Evolutionary conservation across 169 alveolate species (phyloP), one percentile per base, ranked within the genome.

Genomic region (Plasmodium ovale): DNA sequence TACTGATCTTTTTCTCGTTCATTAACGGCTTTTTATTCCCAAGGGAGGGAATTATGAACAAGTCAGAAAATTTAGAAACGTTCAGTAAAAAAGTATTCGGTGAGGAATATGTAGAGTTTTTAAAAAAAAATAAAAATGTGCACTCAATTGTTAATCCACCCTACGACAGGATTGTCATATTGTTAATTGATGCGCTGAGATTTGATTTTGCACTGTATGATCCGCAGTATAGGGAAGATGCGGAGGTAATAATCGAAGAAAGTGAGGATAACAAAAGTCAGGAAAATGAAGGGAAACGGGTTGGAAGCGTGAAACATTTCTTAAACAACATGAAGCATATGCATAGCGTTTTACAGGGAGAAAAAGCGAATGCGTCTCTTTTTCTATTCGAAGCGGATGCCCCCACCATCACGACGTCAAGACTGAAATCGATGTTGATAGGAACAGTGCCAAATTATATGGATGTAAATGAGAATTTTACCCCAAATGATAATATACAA

Each of bases 201-300:
- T 62, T 88, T 70, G 95, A 93, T 87, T 93, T 91, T 70, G 91
- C 82, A 16, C 74, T 93, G 1, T 74, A 90, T 67, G 95, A 93
- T 59, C 93, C 95, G 6, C 37, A 68, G 31, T 79, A 79, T 79
- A 39, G 51, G 1, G 49, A 62, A 35, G 72, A 79, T 56, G 6
- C 19, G 10, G 47, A 29, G 51, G 29, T n/a, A n/a, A n/a, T n/a
- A n/a, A n/a, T n/a, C n/a, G 49, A 62, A 35, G 72, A 79, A 69
- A 14, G 23, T 3, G 47, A 29, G 51, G 29, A 35, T n/a, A 51
- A 65, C 14, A 71, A 64, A 29, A 44, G 10, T 9, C 10, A 21
- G 4, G 21, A 65, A 62, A 62, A 62, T 29, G 31, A n/a, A n/a
- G 49, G 7, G 31, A 14, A 29, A 6, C 53, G 72, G 47, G 44